Evolutionary conservation across 805 yeast species (phyloP), one percentile per base, ranked within the genome.

Genomic region (Ogataea pilisensis): DNA sequence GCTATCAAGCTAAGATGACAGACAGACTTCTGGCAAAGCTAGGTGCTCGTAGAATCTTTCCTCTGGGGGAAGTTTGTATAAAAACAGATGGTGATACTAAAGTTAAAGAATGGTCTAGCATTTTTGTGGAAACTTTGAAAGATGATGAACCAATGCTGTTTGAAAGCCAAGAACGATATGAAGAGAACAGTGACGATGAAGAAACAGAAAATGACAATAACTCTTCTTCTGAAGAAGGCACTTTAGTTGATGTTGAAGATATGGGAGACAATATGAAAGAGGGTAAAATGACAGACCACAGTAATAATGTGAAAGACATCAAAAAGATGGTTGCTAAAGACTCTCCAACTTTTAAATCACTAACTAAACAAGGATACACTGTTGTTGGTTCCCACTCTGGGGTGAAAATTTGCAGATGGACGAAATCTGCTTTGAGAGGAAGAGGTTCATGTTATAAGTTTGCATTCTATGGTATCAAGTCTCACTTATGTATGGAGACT

Each of bases 341-440:
- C 49, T 85, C 95, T 1, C 96, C 96, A 21, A 89, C 97, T 1
- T 89, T 69, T 62, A 85, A 85, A 46, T 81, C 93, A 7, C 69
- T 89, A 39, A 90, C 96, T 0, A 89, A 89, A 54, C 97, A 89
- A 64, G 97, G 97, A 1, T 89, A 89, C 54, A 85, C 95, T 0
- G 80, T 89, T 46, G 95, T 89, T 31, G 97, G 97, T 4, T 80
- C 95, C 0, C 97, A 89, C 54, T 87, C 96, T 0, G 97, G 97
- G 27, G 97, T 89, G 34, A 89, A 89, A 59, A 86, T 90, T 22
- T 89, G 97, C 57, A 77, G 97, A 55, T 89, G 97, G 97, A 90
- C 97, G 0, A 90, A 90, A 57, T 84, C 93, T 43, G 97, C 96
- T 1, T 70, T 89, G 53, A 75, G 97, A 51, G 96, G 96, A 22